Percentiles rank a stretch among this genome's conserved stretches.
Conservation (phyloP, 1,284 basidiomycete genomes). For the Testicularia cyperi region DNA sequence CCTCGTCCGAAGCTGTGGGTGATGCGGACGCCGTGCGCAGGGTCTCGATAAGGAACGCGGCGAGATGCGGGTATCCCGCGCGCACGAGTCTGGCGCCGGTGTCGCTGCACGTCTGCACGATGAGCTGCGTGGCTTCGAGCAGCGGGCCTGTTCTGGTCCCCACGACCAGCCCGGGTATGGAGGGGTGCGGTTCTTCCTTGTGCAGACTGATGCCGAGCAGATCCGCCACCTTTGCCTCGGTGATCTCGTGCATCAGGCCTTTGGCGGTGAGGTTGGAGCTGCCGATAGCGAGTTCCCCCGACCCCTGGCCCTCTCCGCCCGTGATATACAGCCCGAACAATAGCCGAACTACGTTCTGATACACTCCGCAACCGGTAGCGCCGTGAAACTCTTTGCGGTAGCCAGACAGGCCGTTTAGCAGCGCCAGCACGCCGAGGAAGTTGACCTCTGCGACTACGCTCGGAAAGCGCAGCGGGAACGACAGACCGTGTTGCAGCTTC, state of each 20-base stretch:
- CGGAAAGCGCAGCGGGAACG: conserved; percentile 48
- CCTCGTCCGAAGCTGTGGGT: conserved; percentile 32
- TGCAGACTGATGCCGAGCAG: conserved; percentile 44
- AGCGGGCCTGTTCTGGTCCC: conserved; percentile 73
- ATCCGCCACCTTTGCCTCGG: conserved; percentile 29
- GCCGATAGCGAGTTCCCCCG: conserved; percentile 5
- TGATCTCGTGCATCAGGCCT: conserved; percentile 25
- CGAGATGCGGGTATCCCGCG: conserved; percentile 71
- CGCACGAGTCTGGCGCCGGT: conserved; percentile 71
- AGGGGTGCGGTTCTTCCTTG: conserved; percentile 71
- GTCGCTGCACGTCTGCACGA: conserved; percentile 70
- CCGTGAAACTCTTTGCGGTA: conserved; percentile 49
- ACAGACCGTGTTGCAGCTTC: conserved; percentile 41
- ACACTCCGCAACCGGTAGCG: conserved; percentile 42
- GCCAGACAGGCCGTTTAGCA: conserved; percentile 52
- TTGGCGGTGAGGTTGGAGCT: conserved; percentile 15
- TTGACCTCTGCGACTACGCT: conserved; percentile 43
- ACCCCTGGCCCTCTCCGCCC: conserved; percentile 6
- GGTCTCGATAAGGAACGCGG: conserved; percentile 71
- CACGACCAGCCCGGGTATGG: conserved; percentile 71
- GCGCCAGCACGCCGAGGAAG: conserved; percentile 45
- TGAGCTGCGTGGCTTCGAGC: conserved; percentile 71
- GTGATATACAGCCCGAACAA: conserved; percentile 49
- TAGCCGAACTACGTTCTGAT: conserved; percentile 46
- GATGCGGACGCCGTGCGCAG: conserved; percentile 66